Conservation (phyloP, 805 yeast genomes). For the Lipomyces japonicus region DNA sequence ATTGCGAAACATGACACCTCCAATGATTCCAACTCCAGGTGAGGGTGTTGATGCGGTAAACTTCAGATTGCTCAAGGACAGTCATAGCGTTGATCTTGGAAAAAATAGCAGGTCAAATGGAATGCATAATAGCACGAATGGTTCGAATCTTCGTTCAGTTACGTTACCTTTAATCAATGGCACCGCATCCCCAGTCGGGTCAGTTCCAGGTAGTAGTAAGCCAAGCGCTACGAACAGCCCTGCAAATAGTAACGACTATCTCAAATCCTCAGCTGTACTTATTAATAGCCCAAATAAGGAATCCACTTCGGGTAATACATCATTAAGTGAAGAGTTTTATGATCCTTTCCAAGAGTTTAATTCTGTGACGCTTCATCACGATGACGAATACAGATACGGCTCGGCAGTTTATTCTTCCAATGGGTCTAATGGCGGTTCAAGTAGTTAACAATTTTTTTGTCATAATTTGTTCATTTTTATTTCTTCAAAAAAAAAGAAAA, state of each 20-base stretch:
- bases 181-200: neutral
- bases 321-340: slow-evolving; percentile 40
- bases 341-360: slow-evolving; percentile 86
- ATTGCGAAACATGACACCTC: slow-evolving; percentile 87
- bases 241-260: slow-evolving; percentile 6
- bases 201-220: neutral
- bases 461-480: too few species aligned
- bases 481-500: too few species aligned
- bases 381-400: slow-evolving; percentile 46
- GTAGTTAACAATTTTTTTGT: neutral
- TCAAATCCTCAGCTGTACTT: neutral
- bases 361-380: slow-evolving; percentile 80
- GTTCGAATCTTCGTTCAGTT: neutral
- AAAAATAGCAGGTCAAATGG: slow-evolving; percentile 17
- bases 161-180: neutral
- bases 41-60: slow-evolving; percentile 49
- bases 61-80: slow-evolving; percentile 33
- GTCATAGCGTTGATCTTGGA: slow-evolving; percentile 37
- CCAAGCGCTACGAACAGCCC: neutral
- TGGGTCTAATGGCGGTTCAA: too few species aligned
- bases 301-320: slow-evolving; percentile 1
- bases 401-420: slow-evolving; percentile 23
- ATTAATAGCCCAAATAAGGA: slow-evolving; percentile 31
- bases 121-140: slow-evolving; percentile 1
- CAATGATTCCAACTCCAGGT: slow-evolving; percentile 82